A percentile compares a stretch with the other conserved stretches of the same genome.
These are phyloP conservation scores for Ophiostoma piceae DNA, from an alignment of 2,329 filamentous ascomycete species.

Conservation along the genomic window DNA sequence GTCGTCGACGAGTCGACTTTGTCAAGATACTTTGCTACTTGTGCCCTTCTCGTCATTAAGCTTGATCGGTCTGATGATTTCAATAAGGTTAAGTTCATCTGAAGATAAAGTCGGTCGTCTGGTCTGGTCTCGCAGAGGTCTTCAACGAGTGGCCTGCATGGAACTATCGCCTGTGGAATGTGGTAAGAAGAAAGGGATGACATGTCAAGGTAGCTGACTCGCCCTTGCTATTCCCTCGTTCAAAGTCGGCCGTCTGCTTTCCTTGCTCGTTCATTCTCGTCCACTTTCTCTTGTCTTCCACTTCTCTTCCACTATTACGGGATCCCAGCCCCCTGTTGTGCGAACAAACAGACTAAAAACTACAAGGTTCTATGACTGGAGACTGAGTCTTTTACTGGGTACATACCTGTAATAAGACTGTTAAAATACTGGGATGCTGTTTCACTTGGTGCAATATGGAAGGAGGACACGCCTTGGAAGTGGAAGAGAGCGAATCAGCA, in stretches of 20 bases:
- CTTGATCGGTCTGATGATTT: neutral
- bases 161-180: neutral
- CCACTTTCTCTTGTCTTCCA: neutral
- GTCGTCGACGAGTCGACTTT: neutral
- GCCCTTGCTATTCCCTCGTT: neutral
- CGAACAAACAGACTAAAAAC: neutral
- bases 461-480: slow-evolving; percentile 4
- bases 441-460: neutral
- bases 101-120: neutral
- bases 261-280: neutral
- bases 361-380: slow-evolving; percentile 2
- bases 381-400: neutral
- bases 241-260: neutral
- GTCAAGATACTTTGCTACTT: neutral
- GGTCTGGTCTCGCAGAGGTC: neutral
- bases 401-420: neutral
- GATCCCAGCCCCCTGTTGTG: neutral
- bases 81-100: neutral
- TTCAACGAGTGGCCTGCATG: neutral
- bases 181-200: neutral
- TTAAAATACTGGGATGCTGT: slow-evolving; percentile 3
- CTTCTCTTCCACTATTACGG: neutral
- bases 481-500: slow-evolving; percentile 5
- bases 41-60: neutral
- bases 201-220: too few species aligned